Base-by-base conservation (phyloP, 140 eudicot species). In the Stevia rebaudiana region DNA sequence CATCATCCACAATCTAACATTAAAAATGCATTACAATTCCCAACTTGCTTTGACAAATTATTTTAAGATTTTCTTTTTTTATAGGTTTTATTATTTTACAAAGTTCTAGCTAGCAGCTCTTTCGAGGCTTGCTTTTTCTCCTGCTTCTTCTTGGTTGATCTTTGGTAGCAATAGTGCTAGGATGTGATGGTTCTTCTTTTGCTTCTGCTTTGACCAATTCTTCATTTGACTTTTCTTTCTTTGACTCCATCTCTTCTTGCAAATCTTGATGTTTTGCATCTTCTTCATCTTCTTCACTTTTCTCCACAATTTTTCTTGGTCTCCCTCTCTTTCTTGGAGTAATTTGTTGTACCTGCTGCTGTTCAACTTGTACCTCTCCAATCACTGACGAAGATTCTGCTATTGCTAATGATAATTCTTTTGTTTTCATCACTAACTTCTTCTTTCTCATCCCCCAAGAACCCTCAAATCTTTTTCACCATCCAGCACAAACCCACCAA, bases 271-370 rank as follows among this genome's bases (percentile, higher is more conserved):
- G 49, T 68, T 63, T 74, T 71, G 59, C 71, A 43, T 72, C 67
- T 43, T 67, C 73, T 67, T 75, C 78, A 65, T 61, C 65, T 24
- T 72, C 81, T 56, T 79, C 84, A 59, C 47, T 78, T 49, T 61
- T 72, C 11, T 66, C 79, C 49, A 75, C 76, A 11, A 73, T 59
- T 76, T 86, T 86, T 18, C 87, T 69, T 17, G 95, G 95, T 46
- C 95, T 83, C 1, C 95, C 95, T 78, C 95, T 80, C 61, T 86
- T 86, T 35, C 95, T 80, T 15, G 87, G 87, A 70, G 79, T 78
- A 36, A 63, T 49, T 33, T 62, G 67, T 58, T 77, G 82, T 54
- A 77, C 79, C n/a, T 62, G 75, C 28, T 68, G 81, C 30, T 53
- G 63, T 51, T 74, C 58, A 41, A 69, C 78, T 68, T 71, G 80